Evolutionary conservation across 768 basidiomycete genomes (phyloP), one percentile per base, ranked within the genome.

Genomic region (Hygrophoropsis aurantiaca): DNA sequence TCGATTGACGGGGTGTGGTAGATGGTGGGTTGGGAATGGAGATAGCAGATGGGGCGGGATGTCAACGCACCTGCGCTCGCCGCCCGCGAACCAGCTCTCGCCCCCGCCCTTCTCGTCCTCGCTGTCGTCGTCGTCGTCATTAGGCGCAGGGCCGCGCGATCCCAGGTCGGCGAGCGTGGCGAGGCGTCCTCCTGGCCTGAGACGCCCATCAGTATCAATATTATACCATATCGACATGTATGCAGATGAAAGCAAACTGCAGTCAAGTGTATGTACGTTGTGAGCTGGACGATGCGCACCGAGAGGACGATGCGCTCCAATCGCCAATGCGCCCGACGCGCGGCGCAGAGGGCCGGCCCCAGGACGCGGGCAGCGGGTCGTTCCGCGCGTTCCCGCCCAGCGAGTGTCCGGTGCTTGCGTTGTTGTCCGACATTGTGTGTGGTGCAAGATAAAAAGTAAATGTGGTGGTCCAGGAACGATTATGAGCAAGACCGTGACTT

Each of bases 41-140:
- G n/a, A n/a, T n/a, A n/a, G n/a, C 18, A n/a, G n/a, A n/a, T n/a
- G n/a, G n/a, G n/a, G n/a, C n/a, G 13, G 7, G 18, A 8, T 10
- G 16, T 13, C 5, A 20, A 42, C 62, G 25, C 26, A 90, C 94
- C 92, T 94, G 60, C 90, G 74, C 64, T 95, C 95, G 0, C 95
- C 95, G n/a, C 95, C 95, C 3, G 95, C 86, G 66, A 91, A 98
- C 78, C 85, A 90, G 54, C 75, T 84, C 57, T 90, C 81, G 2
- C 74, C 70, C 15, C 77, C 75, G 27, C 75, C 74, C 7, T 65
- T 69, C 6, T 72, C 73, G 30, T 77, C 76, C 3, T 73, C 73
- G 10, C 74, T 76, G 1, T 81, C 81, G 23, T 80, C 81, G 11
- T 78, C 76, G 40, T 75, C 75, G 5, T 70, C 68, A 24, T 57